These are phyloP conservation scores for Globisporangium iwayamae DNA, from an alignment of 352 stramenopile species.

Conservation along the genomic window DNA sequence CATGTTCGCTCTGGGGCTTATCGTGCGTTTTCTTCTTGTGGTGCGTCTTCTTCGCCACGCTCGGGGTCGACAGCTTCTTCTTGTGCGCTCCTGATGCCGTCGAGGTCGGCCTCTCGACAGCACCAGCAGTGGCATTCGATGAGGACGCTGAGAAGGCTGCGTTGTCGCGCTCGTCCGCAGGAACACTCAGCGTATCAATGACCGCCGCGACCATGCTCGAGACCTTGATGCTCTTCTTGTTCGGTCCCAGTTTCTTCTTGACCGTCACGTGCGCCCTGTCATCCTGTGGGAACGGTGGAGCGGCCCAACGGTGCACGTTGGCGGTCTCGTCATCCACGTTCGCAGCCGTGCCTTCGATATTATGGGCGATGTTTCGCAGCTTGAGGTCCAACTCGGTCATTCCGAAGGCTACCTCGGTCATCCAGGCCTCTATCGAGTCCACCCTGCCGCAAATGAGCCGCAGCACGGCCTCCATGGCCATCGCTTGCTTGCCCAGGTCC, in stretches of 20 bases:
- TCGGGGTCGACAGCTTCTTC: conserved; percentile 12
- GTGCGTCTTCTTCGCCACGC: conserved; percentile 11
- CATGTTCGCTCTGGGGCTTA: conserved; percentile 15
- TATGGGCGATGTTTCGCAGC: conserved; percentile 76
- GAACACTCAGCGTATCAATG: conserved; percentile 37
- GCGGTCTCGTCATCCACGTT: conserved; percentile 50
- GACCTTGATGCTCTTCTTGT: conserved; percentile 54
- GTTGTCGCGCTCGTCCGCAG: conserved; percentile 13
- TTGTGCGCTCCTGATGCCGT: not conserved
- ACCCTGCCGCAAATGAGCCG: conserved; percentile 66
- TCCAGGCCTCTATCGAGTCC: conserved; percentile 70
- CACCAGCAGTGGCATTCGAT: not conserved
- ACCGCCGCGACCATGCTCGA: conserved; percentile 64
- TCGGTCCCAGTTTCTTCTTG: conserved; percentile 47
- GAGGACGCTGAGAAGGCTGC: not conserved
- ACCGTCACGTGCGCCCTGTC: conserved; percentile 18
- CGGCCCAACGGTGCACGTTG: conserved; percentile 40
- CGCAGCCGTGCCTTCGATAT: conserved; percentile 69
- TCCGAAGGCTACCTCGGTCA: conserved; percentile 68
- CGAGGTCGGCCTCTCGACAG: not conserved
- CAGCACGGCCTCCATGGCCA: conserved; percentile 71
- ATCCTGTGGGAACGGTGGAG: conserved; percentile 26
- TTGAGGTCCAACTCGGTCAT: conserved; percentile 77
- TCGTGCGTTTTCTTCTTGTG: conserved; percentile 26
- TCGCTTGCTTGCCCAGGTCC: conserved; percentile 68